Evolutionary conservation across 495 filamentous ascomycete genomes (phyloP), one percentile per base, ranked within the genome.

Genomic region (Talaromyces liani): DNA sequence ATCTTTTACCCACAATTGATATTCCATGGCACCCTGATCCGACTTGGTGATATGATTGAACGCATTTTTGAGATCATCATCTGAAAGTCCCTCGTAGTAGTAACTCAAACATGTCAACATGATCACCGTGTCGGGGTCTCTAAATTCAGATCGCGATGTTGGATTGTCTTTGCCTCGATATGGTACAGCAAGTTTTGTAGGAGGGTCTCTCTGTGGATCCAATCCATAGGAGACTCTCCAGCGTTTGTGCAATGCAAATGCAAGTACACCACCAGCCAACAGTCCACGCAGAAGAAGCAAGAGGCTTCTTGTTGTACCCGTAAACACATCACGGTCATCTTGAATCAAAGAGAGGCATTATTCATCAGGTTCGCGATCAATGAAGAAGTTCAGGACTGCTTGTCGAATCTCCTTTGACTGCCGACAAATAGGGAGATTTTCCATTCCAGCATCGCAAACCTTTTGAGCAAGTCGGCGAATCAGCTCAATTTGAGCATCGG

Each of bases 141-240:
- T 86, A 70, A 88, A 92, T 65, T 92, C 89, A 0, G 89, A 83
- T 3, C 84, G 77, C 0, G 78, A 73, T 0, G 87, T 76, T 1
- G 88, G 88, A 22, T 67, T 81, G 58, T 88, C 88, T 65, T 92
- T 93, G 1, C 85, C 84, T n/a, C 83, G 76, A 63, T 83, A 93
- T 0, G 90, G 90, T 0, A 92, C 87, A 45, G 58, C 58, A 45
- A 60, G 34, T 68, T 73, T 74, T 0, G 82, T 85, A 16, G 66
- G 59, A 27, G 58, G 58, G 3, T 7, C 9, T 60, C 58, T 60
- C 3, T 39, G 36, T 2, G 62, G 41, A 62, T 70, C 58, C 34
- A 86, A 75, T 0, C 87, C 87, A 66, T 85, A 91, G 53, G 88
- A 78, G 14, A 92, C 88, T 6, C 79, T 70, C 84, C 85, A 91